Conservation (phyloP, 148 eudicot genomes). For the Spergularia marina region DNA sequence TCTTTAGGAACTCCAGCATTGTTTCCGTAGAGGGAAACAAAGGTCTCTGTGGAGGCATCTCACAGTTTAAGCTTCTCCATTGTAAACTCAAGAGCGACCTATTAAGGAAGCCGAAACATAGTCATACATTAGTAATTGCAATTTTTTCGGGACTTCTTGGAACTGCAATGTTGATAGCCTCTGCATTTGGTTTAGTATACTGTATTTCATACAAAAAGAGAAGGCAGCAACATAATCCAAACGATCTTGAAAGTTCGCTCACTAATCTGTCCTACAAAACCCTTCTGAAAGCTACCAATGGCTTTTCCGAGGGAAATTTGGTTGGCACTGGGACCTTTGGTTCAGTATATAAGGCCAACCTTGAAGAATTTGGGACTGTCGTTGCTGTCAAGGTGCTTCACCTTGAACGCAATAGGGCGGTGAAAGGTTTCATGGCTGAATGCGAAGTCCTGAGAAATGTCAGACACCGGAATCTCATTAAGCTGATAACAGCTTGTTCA, state of each 20-base stretch:
- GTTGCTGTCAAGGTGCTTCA: constrained; percentile 8
- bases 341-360: constrained; percentile 20
- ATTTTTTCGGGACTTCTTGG: background rate
- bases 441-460: constrained; percentile 9
- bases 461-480: constrained; percentile 13
- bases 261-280: constrained; percentile 17
- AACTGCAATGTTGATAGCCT: background rate
- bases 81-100: constrained; percentile 4
- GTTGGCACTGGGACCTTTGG: constrained; percentile 27
- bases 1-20: constrained; percentile 31
- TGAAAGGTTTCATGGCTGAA: constrained; percentile 13
- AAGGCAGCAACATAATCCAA: background rate
- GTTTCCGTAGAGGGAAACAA: constrained; percentile 33
- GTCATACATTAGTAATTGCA: background rate
- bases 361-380: background rate
- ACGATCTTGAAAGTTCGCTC: background rate
- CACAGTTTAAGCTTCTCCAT: constrained; percentile 25
- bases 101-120: background rate
- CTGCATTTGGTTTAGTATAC: background rate
- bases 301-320: constrained; percentile 16
- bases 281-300: constrained; percentile 27
- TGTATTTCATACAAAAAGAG: background rate
- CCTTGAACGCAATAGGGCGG: background rate
- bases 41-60: constrained; percentile 38
- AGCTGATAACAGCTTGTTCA: constrained; percentile 21